Evolutionary conservation across 139 green algal genomes (phyloP), one percentile per base, ranked within the genome.

Genomic region (Diplosphaera chodatii): DNA sequence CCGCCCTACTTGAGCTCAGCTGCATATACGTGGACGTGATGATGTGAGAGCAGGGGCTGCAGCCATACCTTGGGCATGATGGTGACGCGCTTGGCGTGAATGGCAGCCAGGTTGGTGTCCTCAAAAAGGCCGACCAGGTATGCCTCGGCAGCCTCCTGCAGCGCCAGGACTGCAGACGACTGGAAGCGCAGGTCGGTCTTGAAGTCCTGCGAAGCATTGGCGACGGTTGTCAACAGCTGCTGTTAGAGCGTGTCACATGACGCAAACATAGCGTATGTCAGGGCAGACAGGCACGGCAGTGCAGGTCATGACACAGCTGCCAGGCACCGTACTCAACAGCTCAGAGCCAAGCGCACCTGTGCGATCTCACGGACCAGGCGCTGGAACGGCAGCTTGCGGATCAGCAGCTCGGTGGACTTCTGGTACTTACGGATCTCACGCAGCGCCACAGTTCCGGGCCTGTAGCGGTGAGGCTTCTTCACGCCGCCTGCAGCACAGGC

Each of bases 131-230:
- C 93, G 37, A 98, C 93, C 79, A 97, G 84, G 89, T 97, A 97
- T 59, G 92, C 92, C 88, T 97, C 92, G 66, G 91, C 87, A 40
- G 92, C 93, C 85, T 97, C 93, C 86, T 98, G 93, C 55, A 98
- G 88, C 29, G 88, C 93, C 69, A 98, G 85, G 64, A 97, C 91
- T 29, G 93, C 93, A 40, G 84, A 90, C 76, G 77, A 86, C 89
- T 98, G 93, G 89, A 98, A 98, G 74, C 93, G 88, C 79, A 98
- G 88, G 90, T 98, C 93, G 48, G 93, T 97, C 91, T 98, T 98
- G 92, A 97, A 98, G 87, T 98, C 93, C 89, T 98, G 93, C 32
- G n/a, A n/a, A n/a, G n/a, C n/a, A n/a, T n/a, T n/a, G n/a, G n/a
- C n/a, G n/a, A n/a, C n/a, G n/a, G n/a, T n/a, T n/a, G n/a, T n/a